These are phyloP conservation scores for Chloranthus sessilifolius DNA, from an alignment of 164 flowering plant species.

Conservation along the genomic window DNA sequence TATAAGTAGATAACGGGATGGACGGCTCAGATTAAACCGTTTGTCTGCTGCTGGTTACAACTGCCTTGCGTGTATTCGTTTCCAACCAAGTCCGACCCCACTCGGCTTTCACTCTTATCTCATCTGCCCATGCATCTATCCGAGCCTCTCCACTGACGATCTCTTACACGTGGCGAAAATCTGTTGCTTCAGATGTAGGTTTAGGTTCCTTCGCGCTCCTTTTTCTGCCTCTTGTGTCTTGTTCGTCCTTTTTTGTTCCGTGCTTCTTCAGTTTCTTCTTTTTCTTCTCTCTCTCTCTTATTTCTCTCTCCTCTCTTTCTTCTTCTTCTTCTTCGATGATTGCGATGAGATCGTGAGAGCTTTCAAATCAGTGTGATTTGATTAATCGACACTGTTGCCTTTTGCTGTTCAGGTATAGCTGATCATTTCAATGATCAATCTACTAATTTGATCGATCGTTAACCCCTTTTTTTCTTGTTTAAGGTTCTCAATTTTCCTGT, in stretches of 20 bases:
- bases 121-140: no score
- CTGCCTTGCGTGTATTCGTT: no score
- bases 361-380: no score
- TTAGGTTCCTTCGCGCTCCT: background rate
- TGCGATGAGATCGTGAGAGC: no score
- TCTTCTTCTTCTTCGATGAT: no score
- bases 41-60: no score
- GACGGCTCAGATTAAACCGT: no score
- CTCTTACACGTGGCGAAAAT: slow-evolving; percentile 4
- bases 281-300: slow-evolving; percentile 7
- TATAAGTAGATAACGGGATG: no score
- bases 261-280: slow-evolving; percentile 1
- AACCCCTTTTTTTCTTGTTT: background rate
- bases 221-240: background rate
- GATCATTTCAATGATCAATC: background rate
- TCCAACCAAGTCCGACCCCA: slow-evolving; percentile 3
- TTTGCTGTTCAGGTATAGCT: no score
- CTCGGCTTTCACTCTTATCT: no score
- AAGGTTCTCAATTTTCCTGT: no score
- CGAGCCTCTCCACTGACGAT: background rate
- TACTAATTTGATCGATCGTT: background rate
- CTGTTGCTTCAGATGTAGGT: slow-evolving; percentile 4
- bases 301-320: background rate
- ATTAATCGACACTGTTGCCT: no score
- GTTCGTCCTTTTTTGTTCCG: background rate